These are phyloP conservation scores for Eimeria sp. DNA, from an alignment of 169 alveolate species.

Conservation along the genomic window DNA sequence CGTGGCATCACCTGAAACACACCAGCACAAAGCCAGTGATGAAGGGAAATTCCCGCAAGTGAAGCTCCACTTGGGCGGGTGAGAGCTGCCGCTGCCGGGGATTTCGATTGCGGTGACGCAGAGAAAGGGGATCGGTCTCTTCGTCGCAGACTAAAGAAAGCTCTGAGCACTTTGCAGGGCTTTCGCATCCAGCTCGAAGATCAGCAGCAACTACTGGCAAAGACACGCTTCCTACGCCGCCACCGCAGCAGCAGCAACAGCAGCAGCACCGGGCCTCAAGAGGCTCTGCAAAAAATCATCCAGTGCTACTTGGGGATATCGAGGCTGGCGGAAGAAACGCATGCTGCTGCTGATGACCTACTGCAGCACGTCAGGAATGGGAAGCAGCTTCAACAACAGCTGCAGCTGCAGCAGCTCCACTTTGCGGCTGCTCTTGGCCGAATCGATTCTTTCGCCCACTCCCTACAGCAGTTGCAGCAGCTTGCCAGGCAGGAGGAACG, in stretches of 20 bases:
- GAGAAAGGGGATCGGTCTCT: constrained; percentile 20
- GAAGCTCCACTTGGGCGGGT: not conserved
- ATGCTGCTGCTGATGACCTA: constrained; percentile 57
- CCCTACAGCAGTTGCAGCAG: constrained; percentile 69
- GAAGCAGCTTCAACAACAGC: constrained; percentile 61
- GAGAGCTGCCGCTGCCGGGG: not conserved
- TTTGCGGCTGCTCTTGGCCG: constrained; percentile 67
- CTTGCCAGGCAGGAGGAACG: constrained; percentile 66
- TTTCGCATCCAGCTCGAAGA: constrained; percentile 57
- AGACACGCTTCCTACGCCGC: constrained; percentile 58
- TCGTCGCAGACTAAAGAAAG: not conserved
- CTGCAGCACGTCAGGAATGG: constrained; percentile 62
- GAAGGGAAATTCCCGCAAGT: not conserved
- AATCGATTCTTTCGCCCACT: constrained; percentile 55
- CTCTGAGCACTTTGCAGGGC: constrained; percentile 60
- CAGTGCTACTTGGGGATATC: constrained; percentile 35
- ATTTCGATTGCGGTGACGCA: constrained; percentile 2
- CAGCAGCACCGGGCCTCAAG: constrained; percentile 48
- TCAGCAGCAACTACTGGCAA: constrained; percentile 62
- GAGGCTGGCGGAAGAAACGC: constrained; percentile 41
- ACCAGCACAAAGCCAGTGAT: not conserved
- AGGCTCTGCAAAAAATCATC: constrained; percentile 13
- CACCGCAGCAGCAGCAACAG: constrained; percentile 54
- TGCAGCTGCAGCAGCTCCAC: constrained; percentile 67
- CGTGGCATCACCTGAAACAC: not conserved